Evolutionary conservation across 2,329 filamentous ascomycete species (phyloP).

Genomic region (Fusarium burgessii): DNA sequence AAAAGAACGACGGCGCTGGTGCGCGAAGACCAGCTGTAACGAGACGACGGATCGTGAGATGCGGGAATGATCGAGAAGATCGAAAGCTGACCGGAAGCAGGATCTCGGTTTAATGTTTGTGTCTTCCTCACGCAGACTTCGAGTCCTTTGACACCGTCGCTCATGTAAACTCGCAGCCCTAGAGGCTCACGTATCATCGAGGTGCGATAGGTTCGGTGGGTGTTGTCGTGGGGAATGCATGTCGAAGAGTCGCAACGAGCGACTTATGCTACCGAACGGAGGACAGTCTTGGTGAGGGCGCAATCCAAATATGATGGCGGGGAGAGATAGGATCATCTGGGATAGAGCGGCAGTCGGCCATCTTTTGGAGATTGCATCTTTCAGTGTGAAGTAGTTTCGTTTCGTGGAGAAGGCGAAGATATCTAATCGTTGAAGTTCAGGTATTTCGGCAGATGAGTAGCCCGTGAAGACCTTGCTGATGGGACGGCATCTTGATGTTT

Average conservation of each 20-base stretch:
- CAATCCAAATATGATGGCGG: no score
- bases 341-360: neutral
- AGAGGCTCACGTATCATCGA: neutral
- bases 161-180: rapidly evolving
- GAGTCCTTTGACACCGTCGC: rapidly evolving
- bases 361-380: neutral
- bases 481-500: neutral
- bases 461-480: neutral
- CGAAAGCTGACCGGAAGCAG: neutral
- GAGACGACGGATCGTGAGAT: no score
- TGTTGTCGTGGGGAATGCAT: neutral
- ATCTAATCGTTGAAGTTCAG: rapidly evolving
- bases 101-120: no score
- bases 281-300: neutral
- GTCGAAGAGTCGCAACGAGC: neutral
- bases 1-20: no score
- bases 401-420: rapidly evolving
- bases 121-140: rapidly evolving
- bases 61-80: no score
- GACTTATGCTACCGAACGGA: no score
- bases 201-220: rapidly evolving
- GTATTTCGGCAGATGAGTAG: neutral
- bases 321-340: neutral
- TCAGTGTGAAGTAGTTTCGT: neutral
- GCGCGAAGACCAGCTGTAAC: no score